These are phyloP conservation scores for Fusarium napiforme DNA, from an alignment of 2,329 filamentous ascomycete species.

Conservation along the genomic window DNA sequence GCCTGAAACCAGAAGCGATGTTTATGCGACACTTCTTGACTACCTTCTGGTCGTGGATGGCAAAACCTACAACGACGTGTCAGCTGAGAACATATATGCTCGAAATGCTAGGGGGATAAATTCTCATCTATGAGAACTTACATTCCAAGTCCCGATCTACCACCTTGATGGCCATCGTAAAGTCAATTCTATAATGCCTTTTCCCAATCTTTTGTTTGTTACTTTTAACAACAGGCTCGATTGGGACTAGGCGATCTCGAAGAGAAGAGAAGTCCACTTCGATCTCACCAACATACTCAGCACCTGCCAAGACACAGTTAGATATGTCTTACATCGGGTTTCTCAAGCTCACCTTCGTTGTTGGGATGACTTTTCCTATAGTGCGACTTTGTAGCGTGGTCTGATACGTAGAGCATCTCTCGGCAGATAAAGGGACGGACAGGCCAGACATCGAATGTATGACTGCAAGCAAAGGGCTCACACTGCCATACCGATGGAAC, in stretches of 20 bases:
- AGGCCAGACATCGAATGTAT: neutral
- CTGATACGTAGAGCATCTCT: neutral
- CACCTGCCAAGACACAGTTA: neutral
- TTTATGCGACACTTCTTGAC: neutral
- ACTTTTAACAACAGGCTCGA: accelerated
- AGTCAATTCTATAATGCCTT: neutral
- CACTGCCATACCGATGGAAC: neutral
- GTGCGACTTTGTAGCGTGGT: neutral
- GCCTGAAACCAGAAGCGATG: neutral
- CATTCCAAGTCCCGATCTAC: neutral
- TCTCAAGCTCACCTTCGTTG: neutral
- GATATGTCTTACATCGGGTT: accelerated
- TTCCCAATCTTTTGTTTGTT: accelerated
- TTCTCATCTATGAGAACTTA: neutral
- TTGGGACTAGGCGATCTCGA: neutral
- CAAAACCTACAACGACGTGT: neutral
- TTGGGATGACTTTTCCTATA: neutral
- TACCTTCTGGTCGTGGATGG: neutral
- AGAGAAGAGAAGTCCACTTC: conserved; percentile 1
- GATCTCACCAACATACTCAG: neutral
- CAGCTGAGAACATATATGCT: accelerated
- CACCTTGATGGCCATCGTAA: neutral
- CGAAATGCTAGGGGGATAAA: accelerated
- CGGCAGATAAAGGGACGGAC: neutral
- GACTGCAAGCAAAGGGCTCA: neutral